Evolutionary conservation across 139 green algal species (phyloP).

Genomic region (Chlamydomonas sp.): DNA sequence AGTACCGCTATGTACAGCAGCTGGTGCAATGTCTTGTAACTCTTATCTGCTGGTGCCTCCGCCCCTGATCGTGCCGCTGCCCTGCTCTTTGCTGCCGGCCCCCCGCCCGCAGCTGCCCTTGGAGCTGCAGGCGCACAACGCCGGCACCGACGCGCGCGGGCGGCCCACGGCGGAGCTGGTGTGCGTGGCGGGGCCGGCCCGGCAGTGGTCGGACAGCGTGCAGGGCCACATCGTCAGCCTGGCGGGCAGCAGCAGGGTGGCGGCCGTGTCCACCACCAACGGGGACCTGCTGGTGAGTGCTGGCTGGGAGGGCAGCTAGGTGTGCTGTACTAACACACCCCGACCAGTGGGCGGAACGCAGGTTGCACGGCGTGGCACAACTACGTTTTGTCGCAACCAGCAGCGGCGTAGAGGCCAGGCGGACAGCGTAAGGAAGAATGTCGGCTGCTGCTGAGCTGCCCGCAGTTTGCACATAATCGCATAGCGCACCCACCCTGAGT

Average conservation of each 20-base stretch:
- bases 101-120: not conserved
- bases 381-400: not conserved
- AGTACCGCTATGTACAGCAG: no score
- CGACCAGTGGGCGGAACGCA: not conserved
- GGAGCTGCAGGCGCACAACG: conserved; percentile 51
- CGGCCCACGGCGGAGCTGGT: conserved; percentile 29
- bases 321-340: not conserved
- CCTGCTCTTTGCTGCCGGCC: conserved; percentile 2
- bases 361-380: not conserved
- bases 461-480: not conserved
- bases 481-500: not conserved
- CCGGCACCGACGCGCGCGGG: conserved; percentile 6
- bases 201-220: conserved; percentile 66
- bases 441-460: not conserved
- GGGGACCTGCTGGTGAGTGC: conserved; percentile 53
- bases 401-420: no score
- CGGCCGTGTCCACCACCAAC: conserved; percentile 46
- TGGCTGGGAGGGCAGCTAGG: not conserved
- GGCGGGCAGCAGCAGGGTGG: conserved; percentile 61
- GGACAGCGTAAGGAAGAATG: no score
- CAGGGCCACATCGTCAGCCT: conserved; percentile 44
- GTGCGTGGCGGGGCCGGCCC: conserved; percentile 5
- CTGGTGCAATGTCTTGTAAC: no score
- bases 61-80: not conserved
- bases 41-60: no score